Evolutionary conservation across 148 eudicot species (phyloP), one percentile per base, ranked within the genome.

Genomic region (Heliamphora exappendiculata): DNA sequence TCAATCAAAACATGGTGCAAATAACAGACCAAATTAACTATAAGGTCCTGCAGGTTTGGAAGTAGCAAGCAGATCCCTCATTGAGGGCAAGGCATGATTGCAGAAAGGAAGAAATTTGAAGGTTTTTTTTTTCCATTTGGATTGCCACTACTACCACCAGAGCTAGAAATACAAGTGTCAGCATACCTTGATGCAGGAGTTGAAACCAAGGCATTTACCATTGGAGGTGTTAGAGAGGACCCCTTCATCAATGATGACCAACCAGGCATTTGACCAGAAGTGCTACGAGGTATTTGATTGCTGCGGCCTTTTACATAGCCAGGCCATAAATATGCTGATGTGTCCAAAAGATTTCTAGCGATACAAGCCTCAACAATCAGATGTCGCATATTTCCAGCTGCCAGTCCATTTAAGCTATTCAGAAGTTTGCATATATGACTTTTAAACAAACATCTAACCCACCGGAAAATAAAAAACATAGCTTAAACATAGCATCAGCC

Each of bases 381-480:
- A 84, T 95, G 97, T 75, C 91, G 82, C 88, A 95, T 78, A 83
- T 91, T 91, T 78, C 99, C 99, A 82, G 88, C 99, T 95, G 91
- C 86, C 86, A 74, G 31, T 4, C 3, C 22, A 54, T 58, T 55
- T 17, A 57, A 36, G 7, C 4, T 42, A 3, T 10, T 72, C 4
- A 72, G 16, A 72, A 49, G 14, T 45, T 20, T 7, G 42, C 24
- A 24, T 34, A 67, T 53, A 17, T 16, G 39, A 36, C 16, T 17
- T 17, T 2, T 1, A 28, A 16, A 28, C 7, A 24, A 29, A 28
- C 31, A 70, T 8, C n/a, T 39, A 70, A 39, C 22, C 73, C 34
- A 68, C 22, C 4, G 11, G 28, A 66, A 68, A 68, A 42, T 44
- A 16, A 14, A 42, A 68, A 17, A 63, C 20, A 68, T 12, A 68